Evolutionary conservation across 495 filamentous ascomycete species (phyloP), one percentile per base, ranked within the genome.

Genomic region (Talaromyces adpressus): DNA sequence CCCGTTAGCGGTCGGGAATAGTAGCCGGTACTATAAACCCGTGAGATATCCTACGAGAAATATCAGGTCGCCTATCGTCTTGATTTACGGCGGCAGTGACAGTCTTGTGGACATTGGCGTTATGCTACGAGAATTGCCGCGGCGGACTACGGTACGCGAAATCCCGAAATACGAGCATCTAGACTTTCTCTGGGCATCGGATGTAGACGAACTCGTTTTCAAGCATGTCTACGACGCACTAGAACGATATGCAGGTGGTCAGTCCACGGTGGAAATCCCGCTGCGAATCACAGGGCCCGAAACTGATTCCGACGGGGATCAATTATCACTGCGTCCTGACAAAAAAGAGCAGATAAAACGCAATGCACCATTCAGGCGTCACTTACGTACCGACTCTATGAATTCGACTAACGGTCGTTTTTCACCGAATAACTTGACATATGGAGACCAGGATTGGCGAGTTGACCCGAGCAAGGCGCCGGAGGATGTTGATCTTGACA

Each of bases 11-110:
- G 64, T 86, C 29, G 81, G 81, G 8, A 81, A 78, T 34, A 87
- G 80, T 64, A 79, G 82, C 53, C 79, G 81, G 14, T 90, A 90
- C 71, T 90, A 91, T 72, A 96, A 97, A 69, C 92, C 97, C 4
- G 93, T 95, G 67, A 92, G 89, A 71, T 98, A 97, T 67, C 94
- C 94, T 7, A 98, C 94, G 0, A 87, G 89, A 62, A 98, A 97
- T 72, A 98, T 98, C 79, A 93, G 90, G 68, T 97, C 94, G 3
- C 94, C 94, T 0, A 90, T 98, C 66, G 91, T 96, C 20, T 81
- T 98, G 0, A 81, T 98, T 11, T 98, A 97, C 67, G 94, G 94
- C 25, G 94, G 91, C 9, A 92, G 85, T 62, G 94, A 98, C 70
- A 96, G 91, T 47, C 80, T 98, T 14, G 91, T 98, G n/a, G 92